These are phyloP conservation scores for Astrothelium macrocarpum DNA, from an alignment of 495 filamentous ascomycete genomes.

Conservation along the genomic window DNA sequence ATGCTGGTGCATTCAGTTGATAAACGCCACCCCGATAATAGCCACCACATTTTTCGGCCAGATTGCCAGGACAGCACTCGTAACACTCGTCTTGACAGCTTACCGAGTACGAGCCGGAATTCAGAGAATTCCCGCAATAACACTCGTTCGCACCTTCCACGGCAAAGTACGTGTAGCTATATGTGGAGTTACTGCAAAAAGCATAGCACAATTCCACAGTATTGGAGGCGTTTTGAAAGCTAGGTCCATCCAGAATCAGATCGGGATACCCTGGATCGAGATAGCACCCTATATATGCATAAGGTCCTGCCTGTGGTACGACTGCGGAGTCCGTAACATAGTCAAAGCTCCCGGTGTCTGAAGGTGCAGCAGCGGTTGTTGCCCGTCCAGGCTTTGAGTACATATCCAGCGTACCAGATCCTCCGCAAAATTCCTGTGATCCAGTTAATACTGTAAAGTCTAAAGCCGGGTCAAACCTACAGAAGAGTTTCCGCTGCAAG, in stretches of 20 bases:
- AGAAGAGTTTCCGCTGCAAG: neutral
- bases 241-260: neutral
- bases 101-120: neutral
- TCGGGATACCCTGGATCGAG: neutral
- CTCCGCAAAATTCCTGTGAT: conserved; percentile 7
- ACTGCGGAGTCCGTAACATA: neutral
- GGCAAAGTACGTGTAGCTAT: neutral
- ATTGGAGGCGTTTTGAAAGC: neutral
- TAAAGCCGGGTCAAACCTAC: neutral
- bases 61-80: neutral
- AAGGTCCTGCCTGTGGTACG: neutral
- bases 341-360: neutral
- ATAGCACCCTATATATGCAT: neutral
- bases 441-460: neutral
- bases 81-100: neutral
- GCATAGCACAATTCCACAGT: neutral
- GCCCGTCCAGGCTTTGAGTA: conserved; percentile 8
- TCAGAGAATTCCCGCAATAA: neutral
- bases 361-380: neutral
- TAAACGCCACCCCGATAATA: neutral
- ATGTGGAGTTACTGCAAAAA: neutral
- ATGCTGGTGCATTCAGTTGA: neutral
- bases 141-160: neutral
- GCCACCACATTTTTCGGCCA: neutral
- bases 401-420: conserved; percentile 11